A percentile compares a stretch with the other conserved stretches of the same genome.
Evolutionary conservation across 2,329 filamentous ascomycete genomes (phyloP).

Genomic region (Aureobasidium pullulans): DNA sequence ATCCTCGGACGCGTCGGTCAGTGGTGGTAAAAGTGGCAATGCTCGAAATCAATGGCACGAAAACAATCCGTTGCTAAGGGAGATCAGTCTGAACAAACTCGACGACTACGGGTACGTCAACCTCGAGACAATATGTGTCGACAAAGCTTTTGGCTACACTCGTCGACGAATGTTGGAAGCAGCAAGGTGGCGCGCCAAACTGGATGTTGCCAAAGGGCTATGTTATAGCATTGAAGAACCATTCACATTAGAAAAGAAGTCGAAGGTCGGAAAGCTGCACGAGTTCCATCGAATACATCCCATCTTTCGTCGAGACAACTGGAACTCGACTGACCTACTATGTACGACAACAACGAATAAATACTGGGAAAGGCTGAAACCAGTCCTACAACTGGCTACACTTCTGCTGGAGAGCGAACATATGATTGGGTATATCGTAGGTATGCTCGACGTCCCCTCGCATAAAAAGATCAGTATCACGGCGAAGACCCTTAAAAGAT

Average conservation of each 20-base stretch:
- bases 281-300: not conserved
- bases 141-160: not conserved
- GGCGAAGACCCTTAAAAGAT: not conserved
- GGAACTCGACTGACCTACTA: not conserved
- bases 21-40: not conserved
- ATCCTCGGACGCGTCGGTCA: too few relatives aligned
- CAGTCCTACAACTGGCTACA: conserved; percentile 2
- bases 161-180: not conserved
- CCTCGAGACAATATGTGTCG: not conserved
- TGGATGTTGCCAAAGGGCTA: not conserved
- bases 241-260: not conserved
- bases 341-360: not conserved
- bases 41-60: not conserved
- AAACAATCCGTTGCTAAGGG: not conserved
- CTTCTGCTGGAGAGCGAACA: not conserved
- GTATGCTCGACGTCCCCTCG: not conserved
- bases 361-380: not conserved
- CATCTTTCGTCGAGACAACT: not conserved
- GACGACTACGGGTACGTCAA: not conserved
- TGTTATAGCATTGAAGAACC: not conserved
- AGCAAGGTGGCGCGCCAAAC: not conserved
- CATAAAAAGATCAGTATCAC: not conserved
- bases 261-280: not conserved
- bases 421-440: not conserved
- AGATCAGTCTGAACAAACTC: not conserved